Conservation (phyloP, 192 early-diverging fungal species). For the Backusella morwellensis region DNA sequence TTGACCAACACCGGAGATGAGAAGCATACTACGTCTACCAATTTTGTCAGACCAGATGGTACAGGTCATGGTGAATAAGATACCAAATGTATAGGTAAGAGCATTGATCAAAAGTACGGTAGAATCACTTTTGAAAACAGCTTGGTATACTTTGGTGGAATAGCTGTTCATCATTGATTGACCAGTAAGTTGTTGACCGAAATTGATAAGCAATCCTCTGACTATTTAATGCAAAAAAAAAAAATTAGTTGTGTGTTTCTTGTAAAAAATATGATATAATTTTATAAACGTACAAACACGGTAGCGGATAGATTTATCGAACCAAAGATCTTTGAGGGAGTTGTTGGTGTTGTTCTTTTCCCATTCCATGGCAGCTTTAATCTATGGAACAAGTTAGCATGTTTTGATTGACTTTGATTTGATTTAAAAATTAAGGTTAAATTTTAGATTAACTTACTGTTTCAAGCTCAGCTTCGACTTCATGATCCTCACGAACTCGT, state of each 20-base stretch:
- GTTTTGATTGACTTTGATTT: neutral
- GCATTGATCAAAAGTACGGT: conserved; percentile 26
- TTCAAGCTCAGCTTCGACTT: conserved; percentile 22
- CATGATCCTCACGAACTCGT: conserved; percentile 14
- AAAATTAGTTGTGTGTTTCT: neutral
- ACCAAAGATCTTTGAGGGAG: conserved; percentile 13
- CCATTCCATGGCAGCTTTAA: conserved; percentile 26
- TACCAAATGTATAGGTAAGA: conserved; percentile 25
- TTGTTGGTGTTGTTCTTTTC: conserved; percentile 8
- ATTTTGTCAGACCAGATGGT: conserved; percentile 13
- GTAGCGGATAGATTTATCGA: conserved; percentile 10
- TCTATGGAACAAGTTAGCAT: neutral
- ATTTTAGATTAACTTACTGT: conserved; percentile 13
- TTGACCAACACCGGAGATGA: conserved; percentile 13
- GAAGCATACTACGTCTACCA: conserved; percentile 13
- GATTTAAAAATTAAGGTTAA: neutral
- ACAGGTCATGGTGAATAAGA: conserved; percentile 19
- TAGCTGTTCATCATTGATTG: conserved; percentile 28
- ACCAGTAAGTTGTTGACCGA: conserved; percentile 29
- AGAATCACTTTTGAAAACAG: conserved; percentile 14
- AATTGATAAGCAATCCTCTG: conserved; percentile 23
- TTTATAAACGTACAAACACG: conserved; percentile 9
- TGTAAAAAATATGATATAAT: neutral
- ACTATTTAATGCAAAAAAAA: neutral
- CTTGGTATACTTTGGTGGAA: conserved; percentile 21